Conservation (phyloP, 139 green algal species). For the Marvania coccoides region DNA sequence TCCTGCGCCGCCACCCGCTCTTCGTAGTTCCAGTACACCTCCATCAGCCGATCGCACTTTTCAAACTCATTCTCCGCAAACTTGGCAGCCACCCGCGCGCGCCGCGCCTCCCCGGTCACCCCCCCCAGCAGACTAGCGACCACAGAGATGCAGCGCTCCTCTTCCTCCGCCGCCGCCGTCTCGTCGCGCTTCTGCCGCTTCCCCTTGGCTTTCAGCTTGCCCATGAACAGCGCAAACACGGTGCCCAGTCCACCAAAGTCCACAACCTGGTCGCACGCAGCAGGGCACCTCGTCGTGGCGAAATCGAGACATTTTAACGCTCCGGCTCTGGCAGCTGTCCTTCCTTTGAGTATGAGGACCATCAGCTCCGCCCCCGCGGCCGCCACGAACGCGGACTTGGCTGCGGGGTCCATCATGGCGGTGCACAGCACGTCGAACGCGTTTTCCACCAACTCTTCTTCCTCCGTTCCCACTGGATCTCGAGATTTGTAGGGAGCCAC, state of each 20-base stretch:
- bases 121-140: constrained; percentile 59
- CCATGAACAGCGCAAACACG: constrained; percentile 94
- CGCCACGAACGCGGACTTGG: constrained; percentile 57
- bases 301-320: constrained; percentile 87
- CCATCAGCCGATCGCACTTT: constrained; percentile 92
- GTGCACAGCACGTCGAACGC: constrained; percentile 82
- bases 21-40: constrained; percentile 73
- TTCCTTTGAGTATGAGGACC: constrained; percentile 80
- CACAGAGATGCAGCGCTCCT: constrained; percentile 81
- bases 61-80: constrained; percentile 97
- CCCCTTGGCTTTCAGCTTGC: constrained; percentile 54
- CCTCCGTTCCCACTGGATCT: constrained; percentile 41
- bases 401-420: constrained; percentile 59
- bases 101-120: constrained; percentile 26
- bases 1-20: constrained; percentile 35
- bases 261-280: constrained; percentile 57
- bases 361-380: constrained; percentile 81
- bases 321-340: constrained; percentile 48
- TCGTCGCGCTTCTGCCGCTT: constrained; percentile 27
- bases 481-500: constrained; percentile 11
- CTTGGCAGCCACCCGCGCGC: constrained; percentile 82
- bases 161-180: constrained; percentile 58
- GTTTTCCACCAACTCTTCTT: constrained; percentile 85
- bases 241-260: constrained; percentile 70
- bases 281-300: constrained; percentile 57